Base-by-base conservation (phyloP, 73 alveolate genomes). In the Blepharisma stoltei region DNA sequence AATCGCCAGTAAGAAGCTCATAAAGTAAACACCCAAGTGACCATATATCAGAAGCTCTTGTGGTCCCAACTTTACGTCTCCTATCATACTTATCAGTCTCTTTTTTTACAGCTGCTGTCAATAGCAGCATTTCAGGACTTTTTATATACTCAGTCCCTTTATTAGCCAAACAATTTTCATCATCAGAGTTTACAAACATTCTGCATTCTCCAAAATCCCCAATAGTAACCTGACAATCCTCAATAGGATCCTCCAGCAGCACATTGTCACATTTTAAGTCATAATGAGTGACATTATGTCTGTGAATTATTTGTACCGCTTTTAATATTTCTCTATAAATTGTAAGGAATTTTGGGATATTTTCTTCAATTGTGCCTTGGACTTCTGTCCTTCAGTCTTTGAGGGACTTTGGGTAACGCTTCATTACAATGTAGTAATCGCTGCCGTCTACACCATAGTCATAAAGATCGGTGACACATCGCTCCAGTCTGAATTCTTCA, bases 11-110 rank as follows among this genome's bases (percentile, higher is more conserved):
- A 54, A 97, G 88, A n/a, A 97, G 85, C 82, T 97, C 99, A 88
- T 84, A 95, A 49, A 97, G 83, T 52, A 97, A 81, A 54, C 99
- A 97, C 20, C 99, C 99, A 23, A 95, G 83, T 54, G 95, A 81
- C 98, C 99, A 97, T 6, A 97, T 89, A 91, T 97, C 99, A 81
- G 97, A 88, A 48, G 96, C 85, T 80, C 99, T 88, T 38, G 98
- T 97, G 6, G 99, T 97, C 6, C 99, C 99, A 7, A 95, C 96
- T 90, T 95, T 89, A 85, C 96, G 95, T 73, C 99, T 93, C 88
- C 99, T 93, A 81, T 97, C 99, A 78, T 93, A 97, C 66, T 94
- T 95, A 67, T 97, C 99, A 55, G 93, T 91, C 81, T 97, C 99
- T 83, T 97, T 97, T 79, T 98, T 87, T 27, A 95, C 94, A 79